A percentile compares a stretch with the other conserved stretches of the same genome.
These are phyloP conservation scores for Daldinia concentrica DNA, from an alignment of 495 filamentous ascomycete species.

Conservation along the genomic window DNA sequence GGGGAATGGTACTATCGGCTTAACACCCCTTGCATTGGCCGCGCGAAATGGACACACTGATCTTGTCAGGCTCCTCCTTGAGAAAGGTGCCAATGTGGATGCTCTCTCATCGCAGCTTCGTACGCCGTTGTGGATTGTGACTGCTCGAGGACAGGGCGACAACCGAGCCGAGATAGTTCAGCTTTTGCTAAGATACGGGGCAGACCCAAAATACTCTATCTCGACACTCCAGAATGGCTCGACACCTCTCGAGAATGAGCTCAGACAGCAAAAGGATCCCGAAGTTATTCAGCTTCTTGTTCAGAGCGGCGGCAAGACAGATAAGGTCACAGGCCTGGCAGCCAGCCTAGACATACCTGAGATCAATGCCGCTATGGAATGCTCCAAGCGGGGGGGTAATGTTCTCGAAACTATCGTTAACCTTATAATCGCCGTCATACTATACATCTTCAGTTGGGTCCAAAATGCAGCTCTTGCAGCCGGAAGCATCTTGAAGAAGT, in stretches of 20 bases:
- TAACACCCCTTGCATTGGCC: conserved; percentile 49
- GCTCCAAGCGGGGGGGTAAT: background rate
- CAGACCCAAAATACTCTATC: conserved; percentile 12
- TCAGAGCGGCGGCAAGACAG: conserved; percentile 23
- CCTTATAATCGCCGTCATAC: conserved; percentile 21
- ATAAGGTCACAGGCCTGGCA: conserved; percentile 1
- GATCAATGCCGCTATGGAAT: conserved; percentile 18
- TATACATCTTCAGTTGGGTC: conserved; percentile 25
- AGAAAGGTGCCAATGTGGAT: conserved; percentile 27
- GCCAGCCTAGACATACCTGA: conserved; percentile 6
- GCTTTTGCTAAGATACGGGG: conserved; percentile 22
- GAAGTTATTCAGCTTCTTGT: conserved; percentile 27
- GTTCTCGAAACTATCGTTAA: conserved; percentile 1
- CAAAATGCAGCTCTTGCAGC: conserved; percentile 8
- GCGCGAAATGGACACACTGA: conserved; percentile 46
- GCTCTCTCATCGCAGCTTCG: conserved; percentile 11
- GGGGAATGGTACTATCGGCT: conserved; percentile 32
- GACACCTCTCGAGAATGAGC: conserved; percentile 35
- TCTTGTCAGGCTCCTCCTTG: conserved; percentile 38
- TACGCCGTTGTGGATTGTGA: conserved; percentile 25
- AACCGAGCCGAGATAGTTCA: conserved; percentile 23
- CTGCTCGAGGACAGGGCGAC: conserved; percentile 8
- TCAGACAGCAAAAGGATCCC: conserved; percentile 21
- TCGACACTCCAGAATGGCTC: conserved; percentile 14
- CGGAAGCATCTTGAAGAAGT: conserved; percentile 21